These are phyloP conservation scores for Cordia subcordata DNA, from an alignment of 257 asterid species.

Conservation along the genomic window DNA sequence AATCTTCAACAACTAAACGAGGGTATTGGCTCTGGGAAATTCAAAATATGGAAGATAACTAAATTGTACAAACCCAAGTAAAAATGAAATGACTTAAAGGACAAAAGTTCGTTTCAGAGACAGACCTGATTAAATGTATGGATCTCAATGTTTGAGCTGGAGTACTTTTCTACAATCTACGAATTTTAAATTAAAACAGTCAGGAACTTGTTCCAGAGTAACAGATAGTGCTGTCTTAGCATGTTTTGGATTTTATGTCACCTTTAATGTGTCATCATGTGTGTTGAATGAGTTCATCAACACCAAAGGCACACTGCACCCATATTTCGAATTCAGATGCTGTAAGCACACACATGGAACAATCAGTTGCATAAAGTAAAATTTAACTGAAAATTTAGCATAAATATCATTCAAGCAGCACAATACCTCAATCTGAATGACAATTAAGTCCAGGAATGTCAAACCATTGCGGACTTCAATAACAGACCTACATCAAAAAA, in stretches of 20 bases:
- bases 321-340: conserved; percentile 79
- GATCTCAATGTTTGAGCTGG: conserved; percentile 66
- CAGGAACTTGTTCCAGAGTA: conserved; percentile 11
- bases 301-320: conserved; percentile 90
- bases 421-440: conserved; percentile 90
- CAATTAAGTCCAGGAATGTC: conserved; percentile 97
- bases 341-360: conserved; percentile 28
- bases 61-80: background rate
- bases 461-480: conserved; percentile 96
- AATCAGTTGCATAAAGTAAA: background rate
- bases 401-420: background rate
- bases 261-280: conserved; percentile 95
- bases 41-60: conserved; percentile 15
- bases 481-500: conserved; percentile 63
- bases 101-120: background rate
- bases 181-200: conserved; percentile 21
- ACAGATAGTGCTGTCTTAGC: background rate
- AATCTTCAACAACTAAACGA: conserved; percentile 86
- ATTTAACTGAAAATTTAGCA: background rate
- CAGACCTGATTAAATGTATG: conserved; percentile 95
- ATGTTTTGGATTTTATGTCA: conserved; percentile 18
- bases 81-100: background rate
- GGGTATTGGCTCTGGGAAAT: conserved; percentile 89
- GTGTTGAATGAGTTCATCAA: conserved; percentile 99
- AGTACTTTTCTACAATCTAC: conserved; percentile 86